Evolutionary conservation across 805 yeast genomes (phyloP).

Genomic region (Kuraishia ogatae): DNA sequence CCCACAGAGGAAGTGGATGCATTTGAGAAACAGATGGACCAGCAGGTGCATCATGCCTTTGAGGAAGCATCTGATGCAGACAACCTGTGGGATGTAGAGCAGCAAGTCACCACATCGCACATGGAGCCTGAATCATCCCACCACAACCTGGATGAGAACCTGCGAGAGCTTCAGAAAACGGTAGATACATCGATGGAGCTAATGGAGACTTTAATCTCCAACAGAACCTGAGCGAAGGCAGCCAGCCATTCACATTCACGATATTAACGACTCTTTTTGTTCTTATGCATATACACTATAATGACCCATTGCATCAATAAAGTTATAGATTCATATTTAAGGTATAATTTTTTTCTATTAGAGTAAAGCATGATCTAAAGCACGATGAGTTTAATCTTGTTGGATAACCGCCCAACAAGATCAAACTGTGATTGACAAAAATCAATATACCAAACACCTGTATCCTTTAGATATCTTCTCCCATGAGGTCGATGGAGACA

Average conservation of each 20-base stretch:
- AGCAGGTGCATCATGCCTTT: background rate
- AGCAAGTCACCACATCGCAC: background rate
- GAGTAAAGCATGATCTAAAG: too few relatives aligned
- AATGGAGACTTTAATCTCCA: background rate
- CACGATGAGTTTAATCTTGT: too few relatives aligned
- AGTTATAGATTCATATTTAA: background rate
- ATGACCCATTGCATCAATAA: background rate
- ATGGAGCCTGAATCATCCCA: background rate
- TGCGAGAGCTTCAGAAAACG: background rate
- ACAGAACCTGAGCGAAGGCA: background rate
- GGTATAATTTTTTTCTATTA: background rate
- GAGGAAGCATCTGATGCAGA: background rate
- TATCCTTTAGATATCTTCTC: slow-evolving; percentile 56
- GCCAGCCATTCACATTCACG: background rate
- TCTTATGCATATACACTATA: too few relatives aligned
- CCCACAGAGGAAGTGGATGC: background rate
- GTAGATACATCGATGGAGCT: background rate
- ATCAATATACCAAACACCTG: background rate
- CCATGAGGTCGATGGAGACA: slow-evolving; percentile 64
- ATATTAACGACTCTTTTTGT: background rate
- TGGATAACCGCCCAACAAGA: too few relatives aligned
- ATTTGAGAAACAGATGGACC: background rate
- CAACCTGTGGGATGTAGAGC: background rate
- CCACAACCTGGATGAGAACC: background rate
- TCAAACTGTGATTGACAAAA: background rate